A percentile compares a stretch with the other conserved stretches of the same genome.
Evolutionary conservation across 768 basidiomycete genomes (phyloP).

Genomic region (Termitomyces sp.): DNA sequence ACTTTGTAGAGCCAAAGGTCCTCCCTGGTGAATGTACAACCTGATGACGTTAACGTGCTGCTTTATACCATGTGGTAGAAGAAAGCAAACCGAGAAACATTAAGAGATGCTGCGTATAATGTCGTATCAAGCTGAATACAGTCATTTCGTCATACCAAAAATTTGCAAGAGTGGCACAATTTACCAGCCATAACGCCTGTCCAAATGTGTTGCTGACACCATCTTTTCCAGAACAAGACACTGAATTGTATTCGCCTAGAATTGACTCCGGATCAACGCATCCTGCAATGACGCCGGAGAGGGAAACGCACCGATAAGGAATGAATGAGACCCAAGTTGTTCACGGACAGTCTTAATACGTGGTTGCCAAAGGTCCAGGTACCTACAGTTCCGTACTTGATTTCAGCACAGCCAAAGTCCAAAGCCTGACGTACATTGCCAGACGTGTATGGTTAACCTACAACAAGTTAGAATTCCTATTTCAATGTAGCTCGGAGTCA

Average conservation of each 20-base stretch:
- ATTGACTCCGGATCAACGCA: not conserved
- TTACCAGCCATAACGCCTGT: conserved; percentile 46
- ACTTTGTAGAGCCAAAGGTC: conserved; percentile 45
- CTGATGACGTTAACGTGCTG: conserved; percentile 17
- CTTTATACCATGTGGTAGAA: not conserved
- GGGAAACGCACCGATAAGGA: conserved; percentile 35
- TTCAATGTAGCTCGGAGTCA: not conserved
- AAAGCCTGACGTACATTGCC: conserved; percentile 29
- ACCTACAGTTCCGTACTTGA: conserved; percentile 24
- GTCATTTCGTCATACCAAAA: not conserved
- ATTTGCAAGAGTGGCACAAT: not conserved
- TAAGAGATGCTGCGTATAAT: conserved; percentile 42
- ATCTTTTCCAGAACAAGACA: conserved; percentile 45
- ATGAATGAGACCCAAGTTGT: conserved; percentile 41
- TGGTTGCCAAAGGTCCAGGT: conserved; percentile 52
- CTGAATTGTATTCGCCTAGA: conserved; percentile 50
- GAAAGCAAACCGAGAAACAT: conserved; percentile 37
- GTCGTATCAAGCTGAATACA: conserved; percentile 34
- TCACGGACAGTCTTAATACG: conserved; percentile 41
- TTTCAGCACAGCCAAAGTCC: not conserved
- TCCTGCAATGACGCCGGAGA: not conserved
- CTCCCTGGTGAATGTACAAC: conserved; percentile 51
- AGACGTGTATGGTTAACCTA: conserved; percentile 51
- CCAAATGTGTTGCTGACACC: conserved; percentile 51
- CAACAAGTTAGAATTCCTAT: not conserved